A percentile compares a stretch with the other conserved stretches of the same genome.
These are phyloP conservation scores for Iberis pinnata DNA, from an alignment of 345 rosid genomes.

Conservation along the genomic window DNA sequence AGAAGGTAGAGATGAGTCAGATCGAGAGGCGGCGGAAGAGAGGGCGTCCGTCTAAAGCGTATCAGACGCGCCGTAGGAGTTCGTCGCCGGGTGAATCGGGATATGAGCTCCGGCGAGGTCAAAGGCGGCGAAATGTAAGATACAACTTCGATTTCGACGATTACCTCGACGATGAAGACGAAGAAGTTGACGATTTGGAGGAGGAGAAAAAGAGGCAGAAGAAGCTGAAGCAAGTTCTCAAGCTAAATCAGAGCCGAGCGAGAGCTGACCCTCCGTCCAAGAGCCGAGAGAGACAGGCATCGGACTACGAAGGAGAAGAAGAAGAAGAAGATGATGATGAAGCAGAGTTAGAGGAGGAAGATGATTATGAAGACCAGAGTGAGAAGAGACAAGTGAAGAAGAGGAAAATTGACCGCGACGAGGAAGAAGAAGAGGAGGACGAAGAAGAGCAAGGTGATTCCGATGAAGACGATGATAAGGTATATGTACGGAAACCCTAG, in stretches of 20 bases:
- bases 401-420: slow-evolving; percentile 29
- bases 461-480: slow-evolving; percentile 22
- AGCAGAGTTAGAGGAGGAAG: slow-evolving; percentile 26
- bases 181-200: slow-evolving; percentile 32
- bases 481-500: slow-evolving; percentile 34
- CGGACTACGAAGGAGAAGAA: slow-evolving; percentile 30
- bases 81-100: slow-evolving; percentile 29
- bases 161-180: slow-evolving; percentile 51
- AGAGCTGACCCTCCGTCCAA: slow-evolving; percentile 23
- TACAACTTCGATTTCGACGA: slow-evolving; percentile 76
- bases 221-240: slow-evolving; percentile 70
- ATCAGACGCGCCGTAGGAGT: slow-evolving; percentile 53
- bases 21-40: slow-evolving; percentile 89
- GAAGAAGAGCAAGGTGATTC: background rate
- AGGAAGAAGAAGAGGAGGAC: slow-evolving; percentile 11
- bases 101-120: slow-evolving; percentile 52
- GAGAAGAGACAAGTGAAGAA: slow-evolving; percentile 26
- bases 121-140: slow-evolving; percentile 72
- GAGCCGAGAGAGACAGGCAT: slow-evolving; percentile 15
- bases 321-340: slow-evolving; percentile 33
- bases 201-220: slow-evolving; percentile 63
- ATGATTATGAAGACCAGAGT: slow-evolving; percentile 22
- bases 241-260: slow-evolving; percentile 50
- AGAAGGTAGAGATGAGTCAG: slow-evolving; percentile 56
- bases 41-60: slow-evolving; percentile 93